Base-by-base conservation (phyloP, 345 rosid genomes). In the Turnera subulata region DNA sequence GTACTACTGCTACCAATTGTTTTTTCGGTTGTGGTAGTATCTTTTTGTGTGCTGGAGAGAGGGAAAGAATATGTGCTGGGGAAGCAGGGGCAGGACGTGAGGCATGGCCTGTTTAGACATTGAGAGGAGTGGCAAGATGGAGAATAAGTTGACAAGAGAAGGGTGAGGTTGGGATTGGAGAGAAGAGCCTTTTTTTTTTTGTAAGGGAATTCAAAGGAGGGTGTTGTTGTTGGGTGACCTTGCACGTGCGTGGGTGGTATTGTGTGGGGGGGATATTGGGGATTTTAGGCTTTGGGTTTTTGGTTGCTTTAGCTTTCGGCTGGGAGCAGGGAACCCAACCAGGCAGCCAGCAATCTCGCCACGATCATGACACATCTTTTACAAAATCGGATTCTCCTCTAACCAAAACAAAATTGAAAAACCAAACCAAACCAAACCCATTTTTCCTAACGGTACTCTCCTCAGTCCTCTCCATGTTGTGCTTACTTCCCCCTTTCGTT, bases 351-450 rank as follows among this genome's bases (percentile, higher is more conserved):
- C 57, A 59, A 25, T 38, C 58, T 33, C n/a, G 14, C 14, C 46
- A 39, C 32, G 60, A 42, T 24, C 22, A 11, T 11, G 60, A 42
- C 38, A 13, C 54, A 26, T 48, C 51, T 46, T 26, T 11, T n/a
- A n/a, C 10, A 26, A 40, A 53, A 47, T 60, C 22, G 8, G 72
- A 67, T 67, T 70, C 75, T 9, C 37, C 10, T 22, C 3, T 43
- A 46, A 17, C 57, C 35, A 59, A n/a, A n/a, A n/a, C n/a, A n/a
- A n/a, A n/a, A 46, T 1, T 5, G 20, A 24, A 23, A 4, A n/a
- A n/a, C n/a, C n/a, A n/a, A 35, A 17, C 22, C 38, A 26, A 22
- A 26, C 40, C 6, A 33, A 18, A 19, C 29, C 43, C 45, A 17
- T 35, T 12, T 16, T n/a, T 17, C 11, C 8, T 25, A 22, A 19